phyloP scores from a whole-genome alignment of 2,329 filamentous ascomycete genomes.

The Epicoccum nigrum region DNA sequence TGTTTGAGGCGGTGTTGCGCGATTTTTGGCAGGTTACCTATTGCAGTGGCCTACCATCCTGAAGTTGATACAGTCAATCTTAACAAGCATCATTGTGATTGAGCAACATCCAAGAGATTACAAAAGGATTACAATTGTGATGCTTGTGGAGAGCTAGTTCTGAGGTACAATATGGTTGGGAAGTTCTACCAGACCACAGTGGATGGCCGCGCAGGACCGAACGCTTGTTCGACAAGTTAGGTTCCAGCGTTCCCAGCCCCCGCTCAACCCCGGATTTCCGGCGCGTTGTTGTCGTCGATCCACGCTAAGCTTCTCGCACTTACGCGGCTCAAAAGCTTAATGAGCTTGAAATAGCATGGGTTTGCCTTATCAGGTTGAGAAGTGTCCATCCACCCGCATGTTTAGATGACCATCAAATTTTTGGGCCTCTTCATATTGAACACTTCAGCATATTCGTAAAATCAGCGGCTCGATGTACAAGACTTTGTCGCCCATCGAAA shows the following conservation, averaged over 20 bases:
- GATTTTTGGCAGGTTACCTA: conserved; percentile 1
- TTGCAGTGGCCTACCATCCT: no score
- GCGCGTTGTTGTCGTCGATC: not conserved
- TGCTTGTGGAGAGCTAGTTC: not conserved
- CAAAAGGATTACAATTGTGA: no score
- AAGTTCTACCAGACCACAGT: no score
- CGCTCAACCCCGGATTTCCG: conserved; percentile 5
- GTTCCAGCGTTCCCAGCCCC: conserved; percentile 9
- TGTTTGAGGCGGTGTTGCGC: conserved; percentile 4
- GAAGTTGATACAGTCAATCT: no score
- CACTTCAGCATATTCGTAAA: no score
- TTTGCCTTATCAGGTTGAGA: not conserved
- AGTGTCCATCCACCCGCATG: no score
- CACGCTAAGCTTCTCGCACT: conserved; percentile 9
- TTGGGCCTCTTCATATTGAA: no score
- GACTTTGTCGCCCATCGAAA: not conserved
- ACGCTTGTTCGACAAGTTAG: not conserved
- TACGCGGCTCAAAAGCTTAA: conserved; percentile 12
- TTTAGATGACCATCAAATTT: no score
- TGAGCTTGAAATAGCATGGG: conserved; percentile 1
- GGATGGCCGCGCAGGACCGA: not conserved
- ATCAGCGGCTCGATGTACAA: not conserved
- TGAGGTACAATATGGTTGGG: no score
- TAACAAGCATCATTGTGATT: no score
- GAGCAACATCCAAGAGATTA: not conserved